Conservation (phyloP, 495 filamentous ascomycete genomes). For the Lasiosphaeria miniovina region DNA sequence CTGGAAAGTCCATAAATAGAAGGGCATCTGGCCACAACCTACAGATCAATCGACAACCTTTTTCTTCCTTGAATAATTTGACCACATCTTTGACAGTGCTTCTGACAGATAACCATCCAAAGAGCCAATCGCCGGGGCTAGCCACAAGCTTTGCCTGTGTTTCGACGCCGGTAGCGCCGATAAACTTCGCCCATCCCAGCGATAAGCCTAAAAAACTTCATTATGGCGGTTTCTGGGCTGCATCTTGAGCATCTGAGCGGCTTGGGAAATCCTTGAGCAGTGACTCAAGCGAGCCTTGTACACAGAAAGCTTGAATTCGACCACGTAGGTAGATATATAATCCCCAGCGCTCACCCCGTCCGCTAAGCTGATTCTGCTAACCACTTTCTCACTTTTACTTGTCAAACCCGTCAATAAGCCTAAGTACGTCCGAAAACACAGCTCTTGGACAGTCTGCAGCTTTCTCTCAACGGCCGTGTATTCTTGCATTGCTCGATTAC, state of each 20-base stretch:
- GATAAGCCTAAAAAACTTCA: too few relatives aligned
- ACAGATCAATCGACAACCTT: too few relatives aligned
- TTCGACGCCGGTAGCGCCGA: too few relatives aligned
- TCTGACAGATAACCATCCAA: too few relatives aligned
- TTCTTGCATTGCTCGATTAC: constrained; percentile 7
- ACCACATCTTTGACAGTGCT: too few relatives aligned
- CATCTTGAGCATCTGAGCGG: constrained; percentile 6
- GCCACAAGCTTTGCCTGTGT: too few relatives aligned
- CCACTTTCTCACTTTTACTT: constrained; percentile 12
- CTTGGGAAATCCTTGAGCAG: constrained; percentile 8
- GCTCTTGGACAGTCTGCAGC: constrained; percentile 3
- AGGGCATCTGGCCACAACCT: too few relatives aligned
- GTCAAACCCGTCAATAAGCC: constrained; percentile 7
- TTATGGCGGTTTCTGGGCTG: too few relatives aligned
- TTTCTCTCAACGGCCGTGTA: constrained; percentile 8
- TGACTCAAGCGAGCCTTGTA: constrained; percentile 12
- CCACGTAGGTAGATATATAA: constrained; percentile 6
- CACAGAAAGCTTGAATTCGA: constrained; percentile 9
- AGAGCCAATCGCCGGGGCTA: too few relatives aligned
- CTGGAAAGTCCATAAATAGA: too few relatives aligned
- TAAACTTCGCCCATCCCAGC: too few relatives aligned
- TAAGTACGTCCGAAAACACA: constrained; percentile 10
- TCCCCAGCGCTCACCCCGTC: constrained; percentile 5
- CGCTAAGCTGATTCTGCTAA: constrained; percentile 5
- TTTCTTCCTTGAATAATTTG: too few relatives aligned